Evolutionary conservation across 2,329 filamentous ascomycete species (phyloP), one percentile per base, ranked within the genome.

Genomic region (Xylaria sp.): DNA sequence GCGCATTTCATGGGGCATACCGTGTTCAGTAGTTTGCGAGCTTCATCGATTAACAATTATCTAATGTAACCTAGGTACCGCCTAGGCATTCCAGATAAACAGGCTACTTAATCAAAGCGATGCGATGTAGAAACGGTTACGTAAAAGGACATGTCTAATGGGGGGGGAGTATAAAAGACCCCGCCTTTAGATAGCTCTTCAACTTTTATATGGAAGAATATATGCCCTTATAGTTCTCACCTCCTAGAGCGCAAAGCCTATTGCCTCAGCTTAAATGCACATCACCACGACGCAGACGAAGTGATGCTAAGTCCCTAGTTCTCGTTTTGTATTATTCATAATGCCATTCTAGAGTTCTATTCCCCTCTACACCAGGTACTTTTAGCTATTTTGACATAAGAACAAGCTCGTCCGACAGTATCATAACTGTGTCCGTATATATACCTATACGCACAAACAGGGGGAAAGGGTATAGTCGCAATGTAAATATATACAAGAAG

Each of bases 381-480:
- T 53, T n/a, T 40, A 16, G 51, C 12, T 47, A n/a, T 63, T 48
- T 57, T 53, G 44, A 47, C 44, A 23, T 4, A 25, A 37, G 18
- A 47, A 47, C 5, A 27, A 21, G 42, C 32, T 60, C 60, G 27
- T 32, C 42, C 23, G 16, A 42, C 1, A 53, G 40, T 51, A 13
- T 54, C 2, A n/a, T 42, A 27, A 23, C 23, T 60, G 27, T 16
- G 8, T 47, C n/a, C 25, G 25, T 54, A 21, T 69, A 66, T 53
- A 57, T 32, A 25, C 47, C n/a, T 13, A 48, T 8, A 42, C 40
- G 42, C 21, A 44, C 32, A 62, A 44, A 53, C 50, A 44, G 51
- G 53, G 27, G 21, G 67, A 69, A 67, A 59, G 68, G 68, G 68
- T 69, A 69, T 69, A 69, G 21, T 62, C 64, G 68, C 68, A 51